Conservation (phyloP, 192 early-diverging fungal genomes). For the Neocallimastix lanati region DNA sequence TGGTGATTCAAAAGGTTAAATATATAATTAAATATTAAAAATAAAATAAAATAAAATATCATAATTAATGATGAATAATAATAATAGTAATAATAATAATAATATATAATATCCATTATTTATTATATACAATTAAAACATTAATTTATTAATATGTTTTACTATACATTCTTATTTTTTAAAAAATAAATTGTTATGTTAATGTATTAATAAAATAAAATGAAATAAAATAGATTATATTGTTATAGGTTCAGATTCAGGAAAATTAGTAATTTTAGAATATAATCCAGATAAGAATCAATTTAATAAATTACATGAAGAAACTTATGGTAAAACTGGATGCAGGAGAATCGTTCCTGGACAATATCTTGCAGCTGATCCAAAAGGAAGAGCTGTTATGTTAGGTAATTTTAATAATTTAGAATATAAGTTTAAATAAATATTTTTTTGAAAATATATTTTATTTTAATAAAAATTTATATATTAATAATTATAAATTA, state of each 20-base stretch:
- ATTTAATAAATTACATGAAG: slow-evolving; percentile 70
- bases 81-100: too few species aligned
- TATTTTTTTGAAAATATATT: too few species aligned
- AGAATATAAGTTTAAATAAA: too few species aligned
- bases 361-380: slow-evolving; percentile 88
- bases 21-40: background rate
- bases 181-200: too few species aligned
- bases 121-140: too few species aligned
- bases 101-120: too few species aligned
- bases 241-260: slow-evolving; percentile 76
- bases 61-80: background rate
- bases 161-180: too few species aligned
- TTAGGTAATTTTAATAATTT: slow-evolving; percentile 28
- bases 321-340: slow-evolving; percentile 88
- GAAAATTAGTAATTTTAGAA: slow-evolving; percentile 73
- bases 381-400: slow-evolving; percentile 90
- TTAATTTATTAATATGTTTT: too few species aligned
- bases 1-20: slow-evolving; percentile 65
- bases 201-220: too few species aligned
- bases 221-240: slow-evolving; percentile 57
- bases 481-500: slow-evolving; percentile 3
- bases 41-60: background rate
- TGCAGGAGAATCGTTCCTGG: slow-evolving; percentile 77
- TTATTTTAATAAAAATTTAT: background rate
- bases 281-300: slow-evolving; percentile 54